Evolutionary conservation across 2,329 filamentous ascomycete genomes (phyloP).

Genomic region (Clonostachys rhizophaga): DNA sequence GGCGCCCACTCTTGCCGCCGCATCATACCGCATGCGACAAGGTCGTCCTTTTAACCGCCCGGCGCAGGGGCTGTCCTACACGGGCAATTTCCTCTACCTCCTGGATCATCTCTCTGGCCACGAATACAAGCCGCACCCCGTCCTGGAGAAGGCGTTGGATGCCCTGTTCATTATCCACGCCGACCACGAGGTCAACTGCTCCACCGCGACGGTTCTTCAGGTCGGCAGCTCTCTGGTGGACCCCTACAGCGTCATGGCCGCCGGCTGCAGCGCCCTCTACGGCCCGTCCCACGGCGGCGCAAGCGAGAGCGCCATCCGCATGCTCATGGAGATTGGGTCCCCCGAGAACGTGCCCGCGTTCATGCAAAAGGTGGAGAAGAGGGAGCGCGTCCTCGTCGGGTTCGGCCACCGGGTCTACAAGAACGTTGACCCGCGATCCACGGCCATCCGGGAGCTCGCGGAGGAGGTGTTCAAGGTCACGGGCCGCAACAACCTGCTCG

Average conservation of each 20-base stretch:
- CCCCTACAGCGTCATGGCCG: constrained; percentile 47
- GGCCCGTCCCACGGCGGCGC: constrained; percentile 57
- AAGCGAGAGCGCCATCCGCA: constrained; percentile 50
- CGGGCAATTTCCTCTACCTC: constrained; percentile 50
- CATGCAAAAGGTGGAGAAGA: constrained; percentile 42
- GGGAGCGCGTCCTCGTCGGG: constrained; percentile 47
- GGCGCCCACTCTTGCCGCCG: constrained; percentile 43
- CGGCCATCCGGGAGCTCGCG: constrained; percentile 40
- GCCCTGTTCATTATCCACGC: constrained; percentile 50
- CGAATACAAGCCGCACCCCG: constrained; percentile 42
- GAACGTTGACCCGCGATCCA: constrained; percentile 47
- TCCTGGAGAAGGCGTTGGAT: constrained; percentile 44
- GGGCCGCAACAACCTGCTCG: constrained; percentile 43
- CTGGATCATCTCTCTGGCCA: constrained; percentile 42
- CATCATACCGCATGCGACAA: constrained; percentile 46
- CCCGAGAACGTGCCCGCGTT: constrained; percentile 44
- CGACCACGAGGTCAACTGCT: constrained; percentile 56
- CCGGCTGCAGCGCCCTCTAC: constrained; percentile 47
- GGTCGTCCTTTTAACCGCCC: constrained; percentile 46
- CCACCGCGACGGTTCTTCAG: constrained; percentile 50
- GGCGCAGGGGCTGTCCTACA: constrained; percentile 40
- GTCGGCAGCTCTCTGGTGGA: constrained; percentile 52
- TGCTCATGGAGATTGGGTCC: constrained; percentile 44
- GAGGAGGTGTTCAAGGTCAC: constrained; percentile 44
- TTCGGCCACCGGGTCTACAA: constrained; percentile 53